Conservation (phyloP, 2,329 filamentous ascomycete species). For the Penicillium griseofulvum region DNA sequence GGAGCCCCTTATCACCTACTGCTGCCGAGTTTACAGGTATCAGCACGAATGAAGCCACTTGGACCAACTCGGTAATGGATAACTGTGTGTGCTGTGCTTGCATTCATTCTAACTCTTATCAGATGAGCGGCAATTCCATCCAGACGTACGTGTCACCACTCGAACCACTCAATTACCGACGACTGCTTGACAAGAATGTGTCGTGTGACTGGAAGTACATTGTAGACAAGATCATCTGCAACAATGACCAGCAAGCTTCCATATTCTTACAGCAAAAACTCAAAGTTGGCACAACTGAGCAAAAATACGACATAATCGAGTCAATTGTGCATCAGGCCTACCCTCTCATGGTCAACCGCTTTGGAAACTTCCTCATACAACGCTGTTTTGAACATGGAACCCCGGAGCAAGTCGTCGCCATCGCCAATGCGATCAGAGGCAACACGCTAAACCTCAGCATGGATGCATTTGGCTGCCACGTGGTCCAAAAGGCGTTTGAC, state of each 20-base stretch:
- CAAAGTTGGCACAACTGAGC: constrained; percentile 89
- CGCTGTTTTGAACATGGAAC: constrained; percentile 98
- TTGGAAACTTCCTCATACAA: constrained; percentile 97
- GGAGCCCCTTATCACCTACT: constrained; percentile 68
- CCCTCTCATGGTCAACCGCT: constrained; percentile 94
- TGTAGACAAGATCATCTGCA: constrained; percentile 98
- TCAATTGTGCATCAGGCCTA: constrained; percentile 94
- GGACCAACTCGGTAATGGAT: constrained; percentile 55
- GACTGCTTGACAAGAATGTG: constrained; percentile 89
- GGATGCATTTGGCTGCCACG: constrained; percentile 98
- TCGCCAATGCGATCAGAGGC: constrained; percentile 89
- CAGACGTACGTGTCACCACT: constrained; percentile 81
- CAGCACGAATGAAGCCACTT: constrained; percentile 24
- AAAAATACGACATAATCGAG: constrained; percentile 96
- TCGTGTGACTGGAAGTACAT: constrained; percentile 99
- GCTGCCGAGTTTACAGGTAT: constrained; percentile 69
- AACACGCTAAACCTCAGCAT: constrained; percentile 93
- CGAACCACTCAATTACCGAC: constrained; percentile 94
- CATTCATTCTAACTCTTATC: constrained; percentile 23
- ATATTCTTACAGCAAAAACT: constrained; percentile 99
- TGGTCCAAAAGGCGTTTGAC: constrained; percentile 98
- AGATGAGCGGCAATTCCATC: constrained; percentile 50
- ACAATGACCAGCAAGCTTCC: constrained; percentile 97
- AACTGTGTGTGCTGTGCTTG: neutral
- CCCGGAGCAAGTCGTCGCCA: constrained; percentile 88